Conservation (phyloP, 768 basidiomycete genomes). For the Leccinum subtestaceum region DNA sequence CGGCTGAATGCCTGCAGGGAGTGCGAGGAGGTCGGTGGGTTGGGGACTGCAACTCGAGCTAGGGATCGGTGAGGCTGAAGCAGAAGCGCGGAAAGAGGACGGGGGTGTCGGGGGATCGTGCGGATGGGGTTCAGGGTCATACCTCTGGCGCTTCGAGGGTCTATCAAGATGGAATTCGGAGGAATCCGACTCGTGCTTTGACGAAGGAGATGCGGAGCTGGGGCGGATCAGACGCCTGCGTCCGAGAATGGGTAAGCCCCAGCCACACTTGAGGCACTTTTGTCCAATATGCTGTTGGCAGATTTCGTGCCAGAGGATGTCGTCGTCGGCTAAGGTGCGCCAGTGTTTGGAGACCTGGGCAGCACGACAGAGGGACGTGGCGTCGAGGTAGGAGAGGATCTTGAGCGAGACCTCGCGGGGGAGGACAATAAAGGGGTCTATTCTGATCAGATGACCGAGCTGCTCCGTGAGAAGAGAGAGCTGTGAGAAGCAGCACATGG, state of each 20-base stretch:
- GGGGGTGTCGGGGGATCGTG: not conserved
- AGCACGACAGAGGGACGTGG: conserved; percentile 88
- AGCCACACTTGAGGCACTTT: conserved; percentile 95
- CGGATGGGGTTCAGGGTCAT: not conserved
- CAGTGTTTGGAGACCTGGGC: conserved; percentile 86
- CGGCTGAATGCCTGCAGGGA: conserved; percentile 27
- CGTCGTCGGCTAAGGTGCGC: conserved; percentile 90
- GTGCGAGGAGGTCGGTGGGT: conserved; percentile 26
- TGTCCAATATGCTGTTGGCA: conserved; percentile 98
- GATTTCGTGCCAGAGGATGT: conserved; percentile 91
- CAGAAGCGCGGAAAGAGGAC: conserved; percentile 14
- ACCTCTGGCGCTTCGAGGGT: conserved; percentile 52
- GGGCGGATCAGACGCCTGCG: conserved; percentile 52
- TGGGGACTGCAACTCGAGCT: conserved; percentile 6
- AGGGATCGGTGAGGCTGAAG: conserved; percentile 11
- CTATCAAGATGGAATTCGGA: conserved; percentile 27
- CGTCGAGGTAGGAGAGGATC: conserved; percentile 86
- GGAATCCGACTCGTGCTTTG: conserved; percentile 42
- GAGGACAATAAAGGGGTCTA: conserved; percentile 89
- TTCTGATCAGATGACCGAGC: conserved; percentile 86
- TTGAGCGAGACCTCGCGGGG: conserved; percentile 88
- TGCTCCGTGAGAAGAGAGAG: conserved; percentile 94
- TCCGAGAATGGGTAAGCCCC: conserved; percentile 92
- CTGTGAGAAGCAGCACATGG: conserved; percentile 99
- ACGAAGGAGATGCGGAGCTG: conserved; percentile 35